phyloP scores from a whole-genome alignment of 768 basidiomycete species.

The Suillus tomentosus region DNA sequence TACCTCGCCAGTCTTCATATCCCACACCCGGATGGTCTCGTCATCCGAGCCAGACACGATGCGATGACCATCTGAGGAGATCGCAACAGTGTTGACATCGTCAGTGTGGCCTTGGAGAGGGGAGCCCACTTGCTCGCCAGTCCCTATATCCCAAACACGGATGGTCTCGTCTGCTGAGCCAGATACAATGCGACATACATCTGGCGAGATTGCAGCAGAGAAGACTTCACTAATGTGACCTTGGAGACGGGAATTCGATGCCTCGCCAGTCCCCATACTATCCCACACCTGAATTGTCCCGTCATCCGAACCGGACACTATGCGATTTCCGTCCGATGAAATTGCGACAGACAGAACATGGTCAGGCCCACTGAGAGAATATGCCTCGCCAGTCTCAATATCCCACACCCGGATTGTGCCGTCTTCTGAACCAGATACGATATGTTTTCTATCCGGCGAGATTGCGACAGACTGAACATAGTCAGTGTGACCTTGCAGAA shows the following conservation, averaged over 20 bases:
- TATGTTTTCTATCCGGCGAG: not conserved
- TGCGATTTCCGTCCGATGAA: not conserved
- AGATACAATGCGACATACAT: too few species aligned
- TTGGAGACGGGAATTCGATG: too few species aligned
- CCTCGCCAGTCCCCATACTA: too few species aligned
- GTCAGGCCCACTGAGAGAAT: not conserved
- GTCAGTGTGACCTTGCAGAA: not conserved
- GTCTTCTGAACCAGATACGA: not conserved
- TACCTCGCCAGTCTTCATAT: not conserved
- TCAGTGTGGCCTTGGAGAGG: too few species aligned
- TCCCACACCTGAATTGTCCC: not conserved
- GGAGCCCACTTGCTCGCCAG: too few species aligned
- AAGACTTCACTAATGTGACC: too few species aligned
- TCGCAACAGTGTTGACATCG: too few species aligned
- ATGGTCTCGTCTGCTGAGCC: too few species aligned
- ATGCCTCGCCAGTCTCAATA: not conserved
- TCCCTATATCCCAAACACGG: too few species aligned
- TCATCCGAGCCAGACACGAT: too few species aligned
- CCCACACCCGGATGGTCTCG: not conserved
- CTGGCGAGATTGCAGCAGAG: too few species aligned
- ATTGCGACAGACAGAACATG: slow-evolving; percentile 17
- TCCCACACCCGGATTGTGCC: not conserved
- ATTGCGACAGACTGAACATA: not conserved
- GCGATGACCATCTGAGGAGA: too few species aligned
- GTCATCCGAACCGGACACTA: not conserved